A percentile compares a stretch with the other conserved stretches of the same genome.
Conservation (phyloP, 2,329 filamentous ascomycete genomes). For the Pseudogymnoascus destructans region DNA sequence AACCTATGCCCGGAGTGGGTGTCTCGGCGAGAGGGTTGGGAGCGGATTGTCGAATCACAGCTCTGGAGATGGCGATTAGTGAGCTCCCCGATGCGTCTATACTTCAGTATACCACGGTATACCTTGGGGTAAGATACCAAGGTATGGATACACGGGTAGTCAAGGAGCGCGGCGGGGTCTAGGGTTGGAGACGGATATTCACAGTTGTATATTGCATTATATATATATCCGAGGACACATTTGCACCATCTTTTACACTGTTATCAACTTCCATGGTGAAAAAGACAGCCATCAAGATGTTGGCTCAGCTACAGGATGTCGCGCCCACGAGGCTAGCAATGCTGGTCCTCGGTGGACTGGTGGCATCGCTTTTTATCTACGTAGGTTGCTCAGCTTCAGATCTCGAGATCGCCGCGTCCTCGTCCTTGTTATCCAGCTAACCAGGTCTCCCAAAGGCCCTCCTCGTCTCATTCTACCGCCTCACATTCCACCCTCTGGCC, state of each 20-base stretch:
- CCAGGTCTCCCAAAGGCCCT: neutral
- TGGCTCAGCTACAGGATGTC: neutral
- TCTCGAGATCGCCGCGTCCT: neutral
- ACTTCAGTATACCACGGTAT: neutral
- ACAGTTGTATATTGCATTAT: neutral
- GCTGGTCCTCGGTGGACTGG: neutral
- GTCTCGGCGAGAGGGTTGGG: neutral
- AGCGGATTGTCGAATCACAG: neutral
- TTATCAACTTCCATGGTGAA: neutral
- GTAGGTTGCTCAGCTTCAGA: neutral
- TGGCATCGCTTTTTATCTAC: neutral
- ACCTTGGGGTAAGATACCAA: neutral
- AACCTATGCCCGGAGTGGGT: neutral
- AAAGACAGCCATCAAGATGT: neutral
- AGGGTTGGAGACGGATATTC: neutral
- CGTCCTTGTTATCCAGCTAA: neutral
- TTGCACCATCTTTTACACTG: neutral
- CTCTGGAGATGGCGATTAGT: neutral
- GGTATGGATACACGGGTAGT: neutral
- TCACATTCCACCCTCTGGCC: conserved; percentile 51
- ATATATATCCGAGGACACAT: neutral
- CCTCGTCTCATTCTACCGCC: conserved; percentile 34
- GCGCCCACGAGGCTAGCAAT: neutral
- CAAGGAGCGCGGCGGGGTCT: neutral
- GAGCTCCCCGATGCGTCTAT: neutral